Conservation (phyloP, 2,329 filamentous ascomycete genomes). For the Cladobotryum protrusum region DNA sequence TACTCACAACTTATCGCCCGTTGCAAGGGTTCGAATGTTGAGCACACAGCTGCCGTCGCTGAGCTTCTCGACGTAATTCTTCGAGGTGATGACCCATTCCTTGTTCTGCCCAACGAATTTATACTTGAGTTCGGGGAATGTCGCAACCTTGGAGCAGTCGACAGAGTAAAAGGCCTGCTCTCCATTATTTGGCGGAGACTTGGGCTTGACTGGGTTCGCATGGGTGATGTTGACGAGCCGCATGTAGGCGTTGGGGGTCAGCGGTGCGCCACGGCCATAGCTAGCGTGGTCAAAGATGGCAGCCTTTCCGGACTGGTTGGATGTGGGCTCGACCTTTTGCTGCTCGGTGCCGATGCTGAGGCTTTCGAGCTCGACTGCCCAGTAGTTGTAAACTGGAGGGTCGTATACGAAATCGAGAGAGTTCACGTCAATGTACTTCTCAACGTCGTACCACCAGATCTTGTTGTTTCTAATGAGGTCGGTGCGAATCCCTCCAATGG, state of each 20-base stretch:
- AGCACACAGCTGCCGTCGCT: conserved; percentile 14
- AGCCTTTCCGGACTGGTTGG: conserved; percentile 11
- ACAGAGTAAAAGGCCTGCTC: conserved; percentile 14
- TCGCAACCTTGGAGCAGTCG: conserved; percentile 9
- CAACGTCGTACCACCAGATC: conserved; percentile 24
- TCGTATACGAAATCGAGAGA: conserved; percentile 13
- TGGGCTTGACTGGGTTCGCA: conserved; percentile 10
- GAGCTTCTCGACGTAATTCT: conserved; percentile 14
- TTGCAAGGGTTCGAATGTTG: conserved; percentile 14
- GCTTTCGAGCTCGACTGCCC: conserved; percentile 12
- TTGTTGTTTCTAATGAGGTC: conserved; percentile 21
- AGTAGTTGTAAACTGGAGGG: conserved; percentile 17
- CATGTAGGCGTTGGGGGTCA: conserved; percentile 14
- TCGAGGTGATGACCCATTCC: conserved; percentile 11
- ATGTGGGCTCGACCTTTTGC: conserved; percentile 13
- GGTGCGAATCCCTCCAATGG: conserved; percentile 13
- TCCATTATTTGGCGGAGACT: conserved; percentile 16
- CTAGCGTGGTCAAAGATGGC: conserved; percentile 18
- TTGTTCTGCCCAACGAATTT: conserved; percentile 11
- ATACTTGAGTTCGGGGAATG: conserved; percentile 13
- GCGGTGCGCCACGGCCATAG: conserved; percentile 14
- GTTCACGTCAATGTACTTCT: conserved; percentile 15
- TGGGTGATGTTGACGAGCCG: conserved; percentile 13
- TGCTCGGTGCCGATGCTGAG: conserved; percentile 14
- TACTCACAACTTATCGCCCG: conserved; percentile 14